Base-by-base conservation (phyloP, 208 protist genomes). In the Leishmania martiniquensis region DNA sequence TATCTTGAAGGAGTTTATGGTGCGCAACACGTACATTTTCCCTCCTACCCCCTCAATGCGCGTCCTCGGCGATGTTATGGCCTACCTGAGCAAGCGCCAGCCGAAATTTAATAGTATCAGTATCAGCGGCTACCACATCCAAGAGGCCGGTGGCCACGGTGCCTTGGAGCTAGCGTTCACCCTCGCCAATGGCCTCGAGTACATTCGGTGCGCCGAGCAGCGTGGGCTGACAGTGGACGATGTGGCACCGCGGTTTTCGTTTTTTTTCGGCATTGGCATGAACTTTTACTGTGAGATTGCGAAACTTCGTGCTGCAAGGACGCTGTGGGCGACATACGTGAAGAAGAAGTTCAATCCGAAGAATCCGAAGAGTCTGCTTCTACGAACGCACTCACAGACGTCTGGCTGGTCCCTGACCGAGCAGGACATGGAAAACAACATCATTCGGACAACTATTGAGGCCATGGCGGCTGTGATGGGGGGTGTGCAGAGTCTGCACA, bases 1-100 rank as follows among this genome's bases (percentile, higher is more conserved):
- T 82, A 99, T 99, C 80, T 87, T 99, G 20, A 99, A 99, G 83
- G 98, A 99, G 84, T 99, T 99, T 81, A 98, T 99, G 97, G 96
- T 99, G 20, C 89, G 90, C 54, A 99, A 99, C 83, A 99, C 98
- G 20, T 99, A 97, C 81, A 99, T 99, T 77, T 99, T 99, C 83
- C 96, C 97, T 44, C 98, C 98, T 45, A 91, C 93, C 59, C 93
- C 95, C 29, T 96, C 90, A 3, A 99, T 99, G 97, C 88, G 91
- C 22, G 93, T 99, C 54, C 97, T 99, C 77, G 86, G 89, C 20
- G 98, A 99, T 77, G 98, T 99, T 80, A 99, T 99, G 92, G 91
- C 84, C 1, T 98, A 98, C 85, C 91, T 98, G 17, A 80, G 93
- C 60, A 87, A 95, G 82, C 45, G 97, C 69, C 99, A 99, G 97